A percentile compares a stretch with the other conserved stretches of the same genome.
phyloP scores from a whole-genome alignment of 768 basidiomycete species.

The Filobasidium floriforme region DNA sequence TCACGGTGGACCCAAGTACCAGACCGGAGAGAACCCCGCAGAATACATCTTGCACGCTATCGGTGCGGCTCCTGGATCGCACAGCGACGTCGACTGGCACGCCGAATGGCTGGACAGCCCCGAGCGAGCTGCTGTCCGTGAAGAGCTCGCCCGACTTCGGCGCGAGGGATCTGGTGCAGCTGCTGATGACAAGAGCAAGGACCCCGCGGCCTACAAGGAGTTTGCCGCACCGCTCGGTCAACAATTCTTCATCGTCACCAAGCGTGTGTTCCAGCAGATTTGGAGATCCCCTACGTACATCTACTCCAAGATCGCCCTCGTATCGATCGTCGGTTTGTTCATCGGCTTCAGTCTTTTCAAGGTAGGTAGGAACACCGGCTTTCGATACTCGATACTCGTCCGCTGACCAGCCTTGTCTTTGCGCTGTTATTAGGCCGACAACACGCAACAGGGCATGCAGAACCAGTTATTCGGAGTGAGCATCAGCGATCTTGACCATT shows the following conservation, averaged over 20 bases:
- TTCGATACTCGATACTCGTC: too few species aligned
- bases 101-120: conserved; percentile 55
- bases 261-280: conserved; percentile 45
- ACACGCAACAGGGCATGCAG: conserved; percentile 36
- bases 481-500: conserved; percentile 1
- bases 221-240: conserved; percentile 33
- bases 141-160: conserved; percentile 52
- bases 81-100: conserved; percentile 58
- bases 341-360: conserved; percentile 47
- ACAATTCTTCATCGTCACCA: conserved; percentile 33
- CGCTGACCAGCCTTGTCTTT: too few species aligned
- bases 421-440: conserved; percentile 33
- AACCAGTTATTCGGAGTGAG: conserved; percentile 38
- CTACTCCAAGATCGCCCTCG: conserved; percentile 44
- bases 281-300: conserved; percentile 46
- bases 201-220: conserved; percentile 45
- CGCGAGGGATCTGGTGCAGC: conserved; percentile 46
- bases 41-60: conserved; percentile 63
- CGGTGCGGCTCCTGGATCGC: conserved; percentile 58
- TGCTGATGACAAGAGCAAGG: conserved; percentile 22
- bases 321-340: conserved; percentile 16
- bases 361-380: too few species aligned
- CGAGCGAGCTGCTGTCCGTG: conserved; percentile 53
- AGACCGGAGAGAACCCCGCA: conserved; percentile 59
- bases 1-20: conserved; percentile 54